Percentiles rank a stretch among this genome's conserved stretches.
Evolutionary conservation across 1,284 basidiomycete species (phyloP).

Genomic region (Phenoliferia sp.): DNA sequence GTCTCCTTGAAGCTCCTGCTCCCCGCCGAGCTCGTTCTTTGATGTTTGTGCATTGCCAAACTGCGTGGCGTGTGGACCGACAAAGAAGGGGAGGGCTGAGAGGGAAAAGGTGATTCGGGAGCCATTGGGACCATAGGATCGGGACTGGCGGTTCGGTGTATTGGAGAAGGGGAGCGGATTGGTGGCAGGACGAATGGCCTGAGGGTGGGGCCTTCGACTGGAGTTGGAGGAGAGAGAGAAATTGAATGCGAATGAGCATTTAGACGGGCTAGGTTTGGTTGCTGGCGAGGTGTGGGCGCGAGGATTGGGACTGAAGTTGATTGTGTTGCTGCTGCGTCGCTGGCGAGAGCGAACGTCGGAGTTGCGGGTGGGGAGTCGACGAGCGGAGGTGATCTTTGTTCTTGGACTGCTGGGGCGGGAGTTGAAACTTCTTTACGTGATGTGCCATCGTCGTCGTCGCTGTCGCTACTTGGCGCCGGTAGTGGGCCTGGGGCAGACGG

Average conservation of each 20-base stretch:
- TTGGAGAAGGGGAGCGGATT: not conserved
- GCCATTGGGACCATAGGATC: not conserved
- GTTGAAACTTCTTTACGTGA: too few relatives aligned
- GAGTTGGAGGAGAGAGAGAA: not conserved
- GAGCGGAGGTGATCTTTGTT: too few relatives aligned
- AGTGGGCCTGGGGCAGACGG: too few relatives aligned
- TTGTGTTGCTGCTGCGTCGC: too few relatives aligned
- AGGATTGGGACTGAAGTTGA: too few relatives aligned
- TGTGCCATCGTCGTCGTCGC: too few relatives aligned
- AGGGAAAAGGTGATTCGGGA: not conserved
- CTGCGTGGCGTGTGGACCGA: not conserved
- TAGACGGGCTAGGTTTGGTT: too few relatives aligned
- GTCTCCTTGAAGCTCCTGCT: constrained; percentile 33
- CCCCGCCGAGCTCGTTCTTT: constrained; percentile 19
- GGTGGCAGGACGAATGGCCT: not conserved
- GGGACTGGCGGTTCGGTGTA: not conserved
- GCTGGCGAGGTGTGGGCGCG: too few relatives aligned
- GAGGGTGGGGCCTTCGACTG: not conserved
- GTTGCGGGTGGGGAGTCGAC: too few relatives aligned
- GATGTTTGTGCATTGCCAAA: constrained; percentile 1
- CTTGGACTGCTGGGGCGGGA: too few relatives aligned
- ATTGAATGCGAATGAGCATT: not conserved
- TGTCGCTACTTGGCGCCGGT: too few relatives aligned
- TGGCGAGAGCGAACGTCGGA: too few relatives aligned
- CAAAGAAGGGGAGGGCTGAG: not conserved